phyloP scores from a whole-genome alignment of 1,139 yeast species.

The Magnusiomyces fungicola region DNA sequence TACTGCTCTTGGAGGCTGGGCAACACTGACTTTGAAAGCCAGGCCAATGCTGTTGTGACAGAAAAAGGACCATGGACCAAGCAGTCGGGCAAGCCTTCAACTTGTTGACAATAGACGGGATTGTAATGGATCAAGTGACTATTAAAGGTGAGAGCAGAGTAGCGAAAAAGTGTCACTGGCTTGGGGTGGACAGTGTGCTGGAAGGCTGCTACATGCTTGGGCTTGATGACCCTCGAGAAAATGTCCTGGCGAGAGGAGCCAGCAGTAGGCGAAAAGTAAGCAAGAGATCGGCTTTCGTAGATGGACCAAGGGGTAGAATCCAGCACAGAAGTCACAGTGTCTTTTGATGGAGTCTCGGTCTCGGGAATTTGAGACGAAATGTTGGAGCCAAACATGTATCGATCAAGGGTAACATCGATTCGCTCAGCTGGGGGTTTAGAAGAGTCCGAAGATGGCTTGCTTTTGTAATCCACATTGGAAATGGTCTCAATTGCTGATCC shows the following conservation, averaged over 20 bases:
- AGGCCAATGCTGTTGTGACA: conserved; percentile 50
- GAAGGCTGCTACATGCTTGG: conserved; percentile 13
- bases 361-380: too few species aligned
- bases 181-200: conserved; percentile 27
- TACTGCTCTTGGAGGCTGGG: conserved; percentile 5
- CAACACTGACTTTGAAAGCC: conserved; percentile 32
- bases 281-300: conserved; percentile 28
- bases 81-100: conserved; percentile 54
- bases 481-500: conserved; percentile 12
- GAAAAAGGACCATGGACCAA: conserved; percentile 81
- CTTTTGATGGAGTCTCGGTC: conserved; percentile 5
- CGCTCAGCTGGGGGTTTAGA: conserved; percentile 16
- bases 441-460: neutral
- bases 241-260: conserved; percentile 17
- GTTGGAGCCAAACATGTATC: conserved; percentile 21
- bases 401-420: conserved; percentile 28
- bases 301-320: conserved; percentile 22
- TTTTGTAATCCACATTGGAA: conserved; percentile 3
- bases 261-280: conserved; percentile 26
- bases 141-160: conserved; percentile 70
- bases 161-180: conserved; percentile 42
- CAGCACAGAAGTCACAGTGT: neutral
- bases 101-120: conserved; percentile 40
- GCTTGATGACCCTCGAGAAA: conserved; percentile 14
- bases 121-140: conserved; percentile 80